Conservation (phyloP, 768 basidiomycete species). For the Suillus subaureus region DNA sequence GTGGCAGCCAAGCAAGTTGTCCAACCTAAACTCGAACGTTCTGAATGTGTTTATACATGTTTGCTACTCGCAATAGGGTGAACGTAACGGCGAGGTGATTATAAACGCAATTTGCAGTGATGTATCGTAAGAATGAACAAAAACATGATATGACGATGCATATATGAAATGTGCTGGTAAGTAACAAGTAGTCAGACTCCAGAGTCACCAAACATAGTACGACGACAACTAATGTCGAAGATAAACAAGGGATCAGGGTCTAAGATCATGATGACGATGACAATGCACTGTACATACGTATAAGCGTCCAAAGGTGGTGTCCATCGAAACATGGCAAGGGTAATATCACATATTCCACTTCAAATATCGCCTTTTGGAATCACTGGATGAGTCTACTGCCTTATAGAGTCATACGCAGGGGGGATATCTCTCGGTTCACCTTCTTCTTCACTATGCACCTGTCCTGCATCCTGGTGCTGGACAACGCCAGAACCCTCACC, state of each 20-base stretch:
- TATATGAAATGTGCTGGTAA: not conserved
- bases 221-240: not conserved
- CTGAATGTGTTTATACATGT: no score
- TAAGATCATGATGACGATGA: not conserved
- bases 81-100: not conserved
- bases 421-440: not conserved
- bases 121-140: not conserved
- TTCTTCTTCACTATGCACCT: not conserved
- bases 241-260: not conserved
- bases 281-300: not conserved
- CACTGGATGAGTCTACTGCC: not conserved
- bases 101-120: not conserved
- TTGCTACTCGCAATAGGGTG: no score
- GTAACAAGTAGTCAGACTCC: not conserved
- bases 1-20: no score
- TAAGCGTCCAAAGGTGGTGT: not conserved
- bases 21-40: no score
- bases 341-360: conserved; percentile 5
- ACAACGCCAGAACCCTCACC: not conserved
- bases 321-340: not conserved
- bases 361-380: not conserved
- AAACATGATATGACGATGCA: not conserved
- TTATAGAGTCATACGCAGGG: not conserved
- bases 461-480: not conserved
- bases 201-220: no score